A percentile compares a stretch with the other conserved stretches of the same genome.
These are phyloP conservation scores for Blastobotrys malaysiensis DNA, from an alignment of 1,139 yeast species.

Conservation along the genomic window DNA sequence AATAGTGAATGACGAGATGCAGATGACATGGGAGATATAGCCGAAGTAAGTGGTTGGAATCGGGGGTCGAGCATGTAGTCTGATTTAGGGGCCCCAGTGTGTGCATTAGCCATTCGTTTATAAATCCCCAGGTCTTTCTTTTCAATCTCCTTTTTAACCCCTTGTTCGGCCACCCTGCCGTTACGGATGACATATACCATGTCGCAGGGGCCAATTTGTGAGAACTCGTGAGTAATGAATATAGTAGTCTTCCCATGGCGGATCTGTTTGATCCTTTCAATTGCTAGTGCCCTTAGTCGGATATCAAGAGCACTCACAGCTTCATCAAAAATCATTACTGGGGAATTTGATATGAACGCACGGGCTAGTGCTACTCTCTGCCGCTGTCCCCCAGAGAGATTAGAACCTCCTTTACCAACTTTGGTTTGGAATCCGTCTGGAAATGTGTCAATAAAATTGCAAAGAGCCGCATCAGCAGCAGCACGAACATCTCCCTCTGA, in stretches of 20 bases:
- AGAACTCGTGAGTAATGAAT: constrained; percentile 70
- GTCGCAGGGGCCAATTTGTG: constrained; percentile 51
- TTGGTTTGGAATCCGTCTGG: constrained; percentile 52
- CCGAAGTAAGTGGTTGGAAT: background rate
- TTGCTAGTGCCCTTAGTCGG: constrained; percentile 40
- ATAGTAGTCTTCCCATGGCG: constrained; percentile 69
- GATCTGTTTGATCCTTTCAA: constrained; percentile 51
- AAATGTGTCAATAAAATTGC: constrained; percentile 41
- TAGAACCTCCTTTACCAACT: constrained; percentile 43
- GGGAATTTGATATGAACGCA: constrained; percentile 66
- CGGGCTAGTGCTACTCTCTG: constrained; percentile 82
- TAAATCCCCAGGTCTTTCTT: constrained; percentile 1
- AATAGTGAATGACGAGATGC: background rate
- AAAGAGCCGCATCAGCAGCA: constrained; percentile 17
- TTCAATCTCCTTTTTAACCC: constrained; percentile 36
- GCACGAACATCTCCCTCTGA: constrained; percentile 17
- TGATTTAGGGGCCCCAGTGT: background rate
- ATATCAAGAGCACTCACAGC: constrained; percentile 75
- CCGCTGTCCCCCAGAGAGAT: constrained; percentile 87
- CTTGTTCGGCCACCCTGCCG: constrained; percentile 49
- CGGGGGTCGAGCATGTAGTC: background rate
- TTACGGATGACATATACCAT: constrained; percentile 51
- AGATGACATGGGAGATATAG: background rate
- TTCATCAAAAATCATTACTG: constrained; percentile 78
- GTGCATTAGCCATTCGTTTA: background rate